Evolutionary conservation across 805 yeast species (phyloP), one percentile per base, ranked within the genome.

Genomic region (Candida broadrunensis): DNA sequence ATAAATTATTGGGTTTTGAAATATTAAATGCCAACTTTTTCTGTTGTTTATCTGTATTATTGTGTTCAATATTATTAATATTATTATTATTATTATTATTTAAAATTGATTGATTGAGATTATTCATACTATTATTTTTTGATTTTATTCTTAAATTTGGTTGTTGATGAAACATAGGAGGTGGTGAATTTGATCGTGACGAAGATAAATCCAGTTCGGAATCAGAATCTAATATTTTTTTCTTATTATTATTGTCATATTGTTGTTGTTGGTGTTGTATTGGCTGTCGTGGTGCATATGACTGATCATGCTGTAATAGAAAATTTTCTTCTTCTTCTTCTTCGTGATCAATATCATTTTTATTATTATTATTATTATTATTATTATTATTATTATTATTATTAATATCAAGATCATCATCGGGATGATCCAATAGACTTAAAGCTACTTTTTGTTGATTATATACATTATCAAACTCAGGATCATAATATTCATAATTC

Each of bases 401-500:
- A 9, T 13, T 21, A 13, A 20, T 34, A 9, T 33, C 35, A n/a
- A 23, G 24, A 8, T 44, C 39, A 7, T 40, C 40, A 8, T 30
- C 35, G n/a, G 15, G 32, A 5, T 35, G 29, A n/a, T 44, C 27
- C 15, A 13, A 7, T 5, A 26, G 6, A 26, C 20, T 17, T 11
- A 16, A 25, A 24, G 26, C 36, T 25, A 35, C 44, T 25, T 38
- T 21, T 21, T 43, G 50, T 14, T 47, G 47, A 35, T 39, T 36
- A 33, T 38, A 37, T 2, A 33, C 41, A 42, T 45, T 42, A 39
- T 55, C 64, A 33, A 51, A 46, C 29, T 65, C 70, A 21, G 65
- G 63, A 44, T 66, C 72, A 38, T 66, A 65, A 54, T 58, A 67
- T 35, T 60, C 68, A 48, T 62, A 63, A 43, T 63, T 65, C 23